Evolutionary conservation across 2,329 filamentous ascomycete species (phyloP).

Genomic region (Pochonia chlamydosporia): DNA sequence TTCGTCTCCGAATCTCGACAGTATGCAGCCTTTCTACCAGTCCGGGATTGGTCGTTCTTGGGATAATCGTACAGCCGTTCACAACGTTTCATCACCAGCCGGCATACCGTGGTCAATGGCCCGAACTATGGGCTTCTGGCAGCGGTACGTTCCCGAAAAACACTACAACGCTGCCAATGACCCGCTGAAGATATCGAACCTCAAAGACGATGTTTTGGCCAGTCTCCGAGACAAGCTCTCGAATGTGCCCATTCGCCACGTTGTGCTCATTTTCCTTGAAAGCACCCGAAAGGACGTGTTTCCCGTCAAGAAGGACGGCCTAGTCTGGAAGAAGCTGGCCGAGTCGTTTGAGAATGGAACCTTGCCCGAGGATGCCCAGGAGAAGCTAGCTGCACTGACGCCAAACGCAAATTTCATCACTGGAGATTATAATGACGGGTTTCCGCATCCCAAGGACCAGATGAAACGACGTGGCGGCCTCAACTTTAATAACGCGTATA

Average conservation of each 20-base stretch:
- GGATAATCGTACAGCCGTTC: slow-evolving; percentile 24
- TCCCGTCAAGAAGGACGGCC: slow-evolving; percentile 33
- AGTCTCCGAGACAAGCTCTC: slow-evolving; percentile 18
- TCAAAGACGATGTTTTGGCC: slow-evolving; percentile 24
- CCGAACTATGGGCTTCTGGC: slow-evolving; percentile 17
- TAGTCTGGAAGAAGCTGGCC: slow-evolving; percentile 29
- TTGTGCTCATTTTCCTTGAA: slow-evolving; percentile 38
- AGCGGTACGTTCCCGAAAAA: slow-evolving; percentile 19
- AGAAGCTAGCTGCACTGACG: slow-evolving; percentile 22
- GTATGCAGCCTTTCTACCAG: slow-evolving; percentile 16
- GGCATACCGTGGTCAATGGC: slow-evolving; percentile 21
- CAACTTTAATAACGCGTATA: slow-evolving; percentile 33
- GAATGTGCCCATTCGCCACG: slow-evolving; percentile 33
- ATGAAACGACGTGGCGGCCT: slow-evolving; percentile 29
- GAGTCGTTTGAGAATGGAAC: slow-evolving; percentile 24
- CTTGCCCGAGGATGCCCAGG: slow-evolving; percentile 25
- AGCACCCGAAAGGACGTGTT: slow-evolving; percentile 40
- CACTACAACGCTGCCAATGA: slow-evolving; percentile 29
- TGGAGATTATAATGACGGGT: slow-evolving; percentile 29
- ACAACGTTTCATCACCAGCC: slow-evolving; percentile 11
- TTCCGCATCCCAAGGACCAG: slow-evolving; percentile 15
- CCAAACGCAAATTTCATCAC: slow-evolving; percentile 27
- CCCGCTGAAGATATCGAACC: slow-evolving; percentile 35
- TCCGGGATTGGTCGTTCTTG: slow-evolving; percentile 17
- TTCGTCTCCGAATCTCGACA: slow-evolving; percentile 19